Evolutionary conservation across 2,329 filamentous ascomycete genomes (phyloP).

Genomic region (Stemphylium beticola): DNA sequence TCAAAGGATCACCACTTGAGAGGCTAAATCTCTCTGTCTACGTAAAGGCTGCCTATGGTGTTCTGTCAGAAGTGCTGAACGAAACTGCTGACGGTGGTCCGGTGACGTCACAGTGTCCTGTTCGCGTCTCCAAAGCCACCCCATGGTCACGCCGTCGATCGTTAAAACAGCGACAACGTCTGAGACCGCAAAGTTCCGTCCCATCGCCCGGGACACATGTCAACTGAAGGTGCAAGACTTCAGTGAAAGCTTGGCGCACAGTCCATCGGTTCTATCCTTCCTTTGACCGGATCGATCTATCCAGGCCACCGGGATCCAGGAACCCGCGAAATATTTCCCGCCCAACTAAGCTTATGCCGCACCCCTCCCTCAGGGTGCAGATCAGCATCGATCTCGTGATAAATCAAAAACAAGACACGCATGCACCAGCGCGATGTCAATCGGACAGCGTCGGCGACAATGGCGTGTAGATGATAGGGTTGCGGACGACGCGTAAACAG

Average conservation of each 20-base stretch:
- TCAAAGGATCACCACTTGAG: no score
- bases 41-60: no score
- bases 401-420: neutral
- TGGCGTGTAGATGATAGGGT: neutral
- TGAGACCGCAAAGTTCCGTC: neutral
- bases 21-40: no score
- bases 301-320: slow-evolving; percentile 6
- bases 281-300: slow-evolving; percentile 9
- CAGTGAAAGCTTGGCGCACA: neutral
- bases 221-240: neutral
- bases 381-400: neutral
- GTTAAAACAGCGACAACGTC: neutral
- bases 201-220: neutral
- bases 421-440: neutral
- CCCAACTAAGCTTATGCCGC: neutral
- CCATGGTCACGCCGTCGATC: no score
- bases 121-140: no score
- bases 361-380: neutral
- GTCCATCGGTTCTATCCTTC: slow-evolving; percentile 7
- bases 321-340: slow-evolving; percentile 1
- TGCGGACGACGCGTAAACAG: slow-evolving; percentile 2
- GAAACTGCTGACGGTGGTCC: no score
- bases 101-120: no score
- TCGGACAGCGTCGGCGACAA: neutral
- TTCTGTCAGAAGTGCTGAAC: no score